A percentile compares a stretch with the other conserved stretches of the same genome.
Evolutionary conservation across 1,284 basidiomycete species (phyloP).

Genomic region (Papiliotrema flavescens): DNA sequence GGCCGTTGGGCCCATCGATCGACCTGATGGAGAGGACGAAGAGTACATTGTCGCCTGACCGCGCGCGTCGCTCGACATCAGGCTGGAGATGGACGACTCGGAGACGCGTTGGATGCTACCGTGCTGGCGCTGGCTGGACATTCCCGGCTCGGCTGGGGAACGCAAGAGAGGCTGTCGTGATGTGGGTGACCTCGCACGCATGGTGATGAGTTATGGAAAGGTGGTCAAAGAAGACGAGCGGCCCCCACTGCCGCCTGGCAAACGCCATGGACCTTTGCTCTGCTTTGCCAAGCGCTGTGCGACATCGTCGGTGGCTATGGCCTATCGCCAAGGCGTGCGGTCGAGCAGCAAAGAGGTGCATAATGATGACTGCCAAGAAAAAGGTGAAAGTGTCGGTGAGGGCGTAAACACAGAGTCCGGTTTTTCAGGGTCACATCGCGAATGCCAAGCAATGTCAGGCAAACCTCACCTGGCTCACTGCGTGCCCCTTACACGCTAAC

Average conservation of each 20-base stretch:
- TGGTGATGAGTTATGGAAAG: neutral
- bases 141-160: neutral
- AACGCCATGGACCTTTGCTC: too few species aligned
- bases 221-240: neutral
- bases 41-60: neutral
- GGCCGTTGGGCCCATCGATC: neutral
- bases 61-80: neutral
- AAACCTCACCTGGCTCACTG: too few species aligned
- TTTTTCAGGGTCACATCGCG: too few species aligned
- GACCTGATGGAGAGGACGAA: neutral
- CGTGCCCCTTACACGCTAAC: too few species aligned
- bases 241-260: too few species aligned
- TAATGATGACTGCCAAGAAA: neutral
- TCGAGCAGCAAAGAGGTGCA: neutral
- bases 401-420: neutral
- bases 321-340: neutral
- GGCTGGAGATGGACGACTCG: neutral
- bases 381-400: neutral
- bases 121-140: neutral
- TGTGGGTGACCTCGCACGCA: neutral
- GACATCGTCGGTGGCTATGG: too few species aligned
- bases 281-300: too few species aligned
- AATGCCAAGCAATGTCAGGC: too few species aligned
- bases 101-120: neutral
- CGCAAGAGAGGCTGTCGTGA: neutral